Conservation (phyloP, 1,284 basidiomycete genomes). For the Sphagnurus paluster region DNA sequence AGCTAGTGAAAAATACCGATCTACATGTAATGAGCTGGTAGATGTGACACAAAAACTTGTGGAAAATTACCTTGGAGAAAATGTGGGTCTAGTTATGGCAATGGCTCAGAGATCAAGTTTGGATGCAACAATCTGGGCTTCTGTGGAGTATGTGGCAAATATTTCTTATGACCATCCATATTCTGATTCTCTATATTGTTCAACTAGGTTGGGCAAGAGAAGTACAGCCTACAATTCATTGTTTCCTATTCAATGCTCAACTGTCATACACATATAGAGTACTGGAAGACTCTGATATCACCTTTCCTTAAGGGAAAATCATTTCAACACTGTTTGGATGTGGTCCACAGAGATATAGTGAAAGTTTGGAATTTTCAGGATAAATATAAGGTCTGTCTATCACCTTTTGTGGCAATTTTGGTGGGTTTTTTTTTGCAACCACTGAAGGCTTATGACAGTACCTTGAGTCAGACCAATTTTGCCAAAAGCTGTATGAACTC, state of each 20-base stretch:
- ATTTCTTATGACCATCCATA: no score
- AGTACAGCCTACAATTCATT: constrained; percentile 10
- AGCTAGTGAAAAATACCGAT: no score
- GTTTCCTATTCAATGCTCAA: background rate
- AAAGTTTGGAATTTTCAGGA: constrained; percentile 28
- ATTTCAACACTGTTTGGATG: constrained; percentile 10
- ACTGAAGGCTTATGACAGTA: no score
- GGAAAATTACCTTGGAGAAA: no score
- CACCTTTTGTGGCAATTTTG: no score
- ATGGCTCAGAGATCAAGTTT: no score
- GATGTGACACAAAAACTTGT: no score
- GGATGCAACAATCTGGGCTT: constrained; percentile 25
- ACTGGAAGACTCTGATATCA: constrained; percentile 14
- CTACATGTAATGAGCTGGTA: no score
- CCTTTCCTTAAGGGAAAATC: constrained; percentile 11
- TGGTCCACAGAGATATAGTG: constrained; percentile 20
- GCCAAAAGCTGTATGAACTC: background rate
- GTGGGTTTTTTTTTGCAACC: background rate
- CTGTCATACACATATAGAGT: constrained; percentile 15
- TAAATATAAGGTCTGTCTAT: constrained; percentile 15
- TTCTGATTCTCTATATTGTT: background rate
- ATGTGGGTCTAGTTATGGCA: no score
- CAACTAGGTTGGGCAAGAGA: constrained; percentile 15
- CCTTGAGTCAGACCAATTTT: constrained; percentile 19
- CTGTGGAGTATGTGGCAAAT: constrained; percentile 16